Base-by-base conservation (phyloP, 805 yeast genomes). In the Allodekkera sacchari region DNA sequence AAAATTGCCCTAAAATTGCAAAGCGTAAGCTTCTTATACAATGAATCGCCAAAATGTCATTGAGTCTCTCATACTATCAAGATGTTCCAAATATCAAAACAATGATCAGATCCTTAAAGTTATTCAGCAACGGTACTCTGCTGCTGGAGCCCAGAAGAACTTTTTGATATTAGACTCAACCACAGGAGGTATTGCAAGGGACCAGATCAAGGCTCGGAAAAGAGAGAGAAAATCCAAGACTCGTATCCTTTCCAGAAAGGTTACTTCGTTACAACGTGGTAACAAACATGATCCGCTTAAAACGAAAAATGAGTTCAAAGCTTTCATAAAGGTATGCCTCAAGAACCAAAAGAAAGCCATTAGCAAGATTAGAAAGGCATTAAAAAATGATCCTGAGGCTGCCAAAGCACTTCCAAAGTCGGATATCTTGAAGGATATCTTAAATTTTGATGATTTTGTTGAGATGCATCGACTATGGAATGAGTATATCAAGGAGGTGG, bases 391-490 rank as follows among this genome's bases (percentile, higher is more conserved):
- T 45, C 42, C 61, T 30, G 14, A 32, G 3, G 32, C 38, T 34
- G 32, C 42, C 7, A 29, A 39, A 4, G 53, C 53, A 21, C 37
- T 57, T 6, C 34, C 43, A 1, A 25, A 38, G 7, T 31, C 55
- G 15, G 38, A 36, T 8, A 36, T 44, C 3, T 54, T 54, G 31
- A 30, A 34, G 9, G 36, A 42, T 2, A 28, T 57, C 8, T 32
- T 57, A 18, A 45, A 55, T 17, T 77, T 65, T 45, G 71, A 65
- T 24, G 68, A 68, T 18, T 80, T 76, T 41, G 28, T 55, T 2
- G 68, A 68, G 2, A 59, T 84, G 56, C 66, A 79, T 48, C 47
- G 48, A n/a, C 59, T 87, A 17, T 87, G 96, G 96, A 64, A 67
- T n/a, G 57, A 57, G 12, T 87, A 87, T 49, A 73, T 78, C 29